Conservation (phyloP, 225 moss, liverwort and hornwort genomes). For the Ulota crispa region DNA sequence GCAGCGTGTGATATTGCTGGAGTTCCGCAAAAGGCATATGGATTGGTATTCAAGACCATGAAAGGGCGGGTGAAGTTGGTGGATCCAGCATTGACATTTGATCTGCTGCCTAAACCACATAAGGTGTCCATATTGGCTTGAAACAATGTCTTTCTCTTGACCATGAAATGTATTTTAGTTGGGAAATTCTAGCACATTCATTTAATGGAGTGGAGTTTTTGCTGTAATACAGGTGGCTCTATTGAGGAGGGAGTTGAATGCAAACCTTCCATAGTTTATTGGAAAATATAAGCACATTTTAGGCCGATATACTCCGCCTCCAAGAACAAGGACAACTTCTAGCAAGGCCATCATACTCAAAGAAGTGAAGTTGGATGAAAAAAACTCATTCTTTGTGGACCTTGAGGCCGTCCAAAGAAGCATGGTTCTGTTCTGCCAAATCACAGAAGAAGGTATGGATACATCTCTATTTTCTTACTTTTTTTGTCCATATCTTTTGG, state of each 20-base stretch:
- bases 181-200: background rate
- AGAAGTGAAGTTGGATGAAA: background rate
- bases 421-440: background rate
- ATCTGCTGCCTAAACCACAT: background rate
- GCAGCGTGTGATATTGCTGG: background rate
- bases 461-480: no score
- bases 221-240: background rate
- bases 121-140: no score
- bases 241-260: background rate
- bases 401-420: background rate
- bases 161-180: background rate
- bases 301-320: background rate
- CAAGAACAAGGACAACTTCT: no score
- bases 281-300: background rate
- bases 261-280: background rate
- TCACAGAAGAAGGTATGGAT: background rate
- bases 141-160: fast-evolving
- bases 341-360: no score
- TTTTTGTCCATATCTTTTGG: no score
- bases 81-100: fast-evolving
- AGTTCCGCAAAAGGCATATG: background rate
- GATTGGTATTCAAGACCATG: background rate
- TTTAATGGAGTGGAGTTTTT: background rate
- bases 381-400: background rate
- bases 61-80: background rate